Evolutionary conservation across 2,329 filamentous ascomycete species (phyloP).

Genomic region (Sclerotinia borealis): DNA sequence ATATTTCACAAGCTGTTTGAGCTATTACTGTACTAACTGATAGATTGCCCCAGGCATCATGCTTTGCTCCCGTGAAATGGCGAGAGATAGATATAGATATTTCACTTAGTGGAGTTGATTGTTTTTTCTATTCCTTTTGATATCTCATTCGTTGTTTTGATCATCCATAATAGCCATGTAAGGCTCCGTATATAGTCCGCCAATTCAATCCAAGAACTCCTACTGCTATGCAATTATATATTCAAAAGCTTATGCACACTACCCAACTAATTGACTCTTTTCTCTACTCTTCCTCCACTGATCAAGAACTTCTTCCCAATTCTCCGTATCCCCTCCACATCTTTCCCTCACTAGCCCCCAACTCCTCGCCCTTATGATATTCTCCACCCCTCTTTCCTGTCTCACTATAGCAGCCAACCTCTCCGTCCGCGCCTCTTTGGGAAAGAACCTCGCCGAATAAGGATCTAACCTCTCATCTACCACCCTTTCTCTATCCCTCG

Average conservation of each 20-base stretch:
- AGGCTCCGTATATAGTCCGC: background rate
- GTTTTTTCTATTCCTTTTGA: background rate
- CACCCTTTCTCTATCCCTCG: slow-evolving; percentile 62
- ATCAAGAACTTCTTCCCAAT: slow-evolving; percentile 61
- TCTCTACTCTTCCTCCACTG: slow-evolving; percentile 46
- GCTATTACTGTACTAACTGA: background rate
- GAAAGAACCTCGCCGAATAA: slow-evolving; percentile 79
- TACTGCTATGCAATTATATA: slow-evolving; percentile 4
- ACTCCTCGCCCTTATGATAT: slow-evolving; percentile 72
- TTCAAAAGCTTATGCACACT: background rate
- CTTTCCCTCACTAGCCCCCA: slow-evolving; percentile 74
- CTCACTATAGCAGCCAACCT: slow-evolving; percentile 65
- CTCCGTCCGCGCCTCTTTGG: slow-evolving; percentile 73
- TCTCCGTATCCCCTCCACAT: slow-evolving; percentile 54
- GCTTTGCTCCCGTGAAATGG: background rate
- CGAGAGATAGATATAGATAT: background rate
- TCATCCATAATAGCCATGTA: background rate
- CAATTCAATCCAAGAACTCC: slow-evolving; percentile 2
- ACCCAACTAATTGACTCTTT: background rate
- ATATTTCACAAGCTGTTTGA: background rate
- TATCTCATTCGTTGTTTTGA: background rate
- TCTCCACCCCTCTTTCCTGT: slow-evolving; percentile 71
- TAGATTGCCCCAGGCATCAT: background rate
- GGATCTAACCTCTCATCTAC: slow-evolving; percentile 89
- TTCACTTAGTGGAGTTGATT: background rate